phyloP scores from a whole-genome alignment of 176 grass and related monocot species.

The Pharus latifolius region DNA sequence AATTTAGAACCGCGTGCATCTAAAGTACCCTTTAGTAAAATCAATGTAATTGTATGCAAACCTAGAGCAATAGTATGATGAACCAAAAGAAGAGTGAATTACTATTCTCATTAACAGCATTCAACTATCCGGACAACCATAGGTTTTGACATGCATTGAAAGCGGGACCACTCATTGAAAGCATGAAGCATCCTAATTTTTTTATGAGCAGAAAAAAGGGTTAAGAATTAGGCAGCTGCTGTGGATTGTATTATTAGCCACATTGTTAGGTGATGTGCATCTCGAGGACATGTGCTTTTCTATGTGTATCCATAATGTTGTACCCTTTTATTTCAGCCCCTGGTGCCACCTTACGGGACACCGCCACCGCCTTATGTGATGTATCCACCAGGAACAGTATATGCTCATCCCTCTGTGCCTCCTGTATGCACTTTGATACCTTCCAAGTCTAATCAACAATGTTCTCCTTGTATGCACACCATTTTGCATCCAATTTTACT shows the following conservation, averaged over 20 bases:
- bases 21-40: no score
- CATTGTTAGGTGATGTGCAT: not conserved
- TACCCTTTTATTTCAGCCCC: constrained; percentile 43
- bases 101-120: no score
- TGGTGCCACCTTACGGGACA: constrained; percentile 78
- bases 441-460: constrained; percentile 6
- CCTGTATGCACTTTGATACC: constrained; percentile 48
- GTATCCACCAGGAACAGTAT: constrained; percentile 95
- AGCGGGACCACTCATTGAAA: no score
- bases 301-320: constrained; percentile 7
- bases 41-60: no score
- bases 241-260: not conserved
- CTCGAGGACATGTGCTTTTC: not conserved
- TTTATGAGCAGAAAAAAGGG: not conserved
- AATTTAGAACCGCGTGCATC: no score
- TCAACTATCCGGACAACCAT: no score
- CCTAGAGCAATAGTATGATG: no score
- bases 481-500: constrained; percentile 8
- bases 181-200: not conserved
- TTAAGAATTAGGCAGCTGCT: not conserved
- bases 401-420: constrained; percentile 73
- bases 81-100: no score
- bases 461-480: not conserved
- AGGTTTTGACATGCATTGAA: no score
- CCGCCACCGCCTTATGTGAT: constrained; percentile 71